Base-by-base conservation (phyloP, 164 flowering plant genomes). In the Dillenia turbinata region DNA sequence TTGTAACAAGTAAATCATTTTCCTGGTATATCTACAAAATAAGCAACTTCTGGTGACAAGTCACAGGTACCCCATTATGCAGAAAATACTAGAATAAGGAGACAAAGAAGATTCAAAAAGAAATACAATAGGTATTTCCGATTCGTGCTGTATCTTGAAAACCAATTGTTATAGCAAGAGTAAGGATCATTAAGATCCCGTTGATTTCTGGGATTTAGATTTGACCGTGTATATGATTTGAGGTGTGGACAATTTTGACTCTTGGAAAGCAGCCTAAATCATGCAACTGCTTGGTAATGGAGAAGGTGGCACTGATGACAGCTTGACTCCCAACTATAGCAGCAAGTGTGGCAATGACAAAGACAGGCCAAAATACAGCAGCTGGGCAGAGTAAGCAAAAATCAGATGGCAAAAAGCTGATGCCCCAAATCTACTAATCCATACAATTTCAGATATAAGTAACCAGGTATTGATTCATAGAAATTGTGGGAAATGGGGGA, bases 401-500 rank as follows among this genome's bases (percentile, higher is more conserved):
- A 33, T 33, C 40, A 33, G 40, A 33, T 33, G 40, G 40, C 40
- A 0, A 33, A 33, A 33, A 33, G 40, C 40, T 33, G 40, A 33
- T 33, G 0, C 40, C 40, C 40, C 40, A 33, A 33, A 4, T 26
- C 33, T 26, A 26, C 33, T 26, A 26, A 26, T 26, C 33, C 33
- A 26, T 26, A 26, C 33, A 26, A 26, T 26, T 26, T 0, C 26
- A 51, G 5, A 51, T 8, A 10, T 14, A 64, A 54, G 69, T 26
- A 64, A 72, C 77, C 70, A 9, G 73, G 73, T 47, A 73, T 53
- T 0, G 73, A 68, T 16, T 52, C 50, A 26, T 73, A 73, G 70
- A 73, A 73, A 55, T 70, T 54, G 15, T 59, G 12, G 12, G 62
- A 43, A 12, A 69, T 69, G 2, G 57, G 24, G 12, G 46, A 0